Evolutionary conservation across 176 grass and related monocot species (phyloP).

Genomic region (Areca catechu): DNA sequence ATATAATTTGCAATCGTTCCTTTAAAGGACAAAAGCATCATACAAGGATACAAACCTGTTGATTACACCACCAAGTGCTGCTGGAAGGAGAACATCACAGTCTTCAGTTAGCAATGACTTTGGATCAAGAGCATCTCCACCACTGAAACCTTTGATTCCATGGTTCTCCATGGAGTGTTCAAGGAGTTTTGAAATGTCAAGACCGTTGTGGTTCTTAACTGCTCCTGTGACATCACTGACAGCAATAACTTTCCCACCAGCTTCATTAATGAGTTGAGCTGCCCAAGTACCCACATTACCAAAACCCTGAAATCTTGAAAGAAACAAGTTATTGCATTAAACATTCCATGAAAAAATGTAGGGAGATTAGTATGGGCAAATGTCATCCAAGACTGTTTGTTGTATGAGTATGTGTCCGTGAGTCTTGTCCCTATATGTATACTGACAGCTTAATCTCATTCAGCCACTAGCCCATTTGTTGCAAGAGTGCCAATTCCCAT

Average conservation of each 20-base stretch:
- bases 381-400: no score
- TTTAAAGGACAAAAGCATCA: no score
- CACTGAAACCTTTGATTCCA: conserved; percentile 64
- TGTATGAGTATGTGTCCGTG: no score
- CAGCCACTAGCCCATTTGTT: no score
- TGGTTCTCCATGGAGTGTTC: conserved; percentile 44
- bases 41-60: conserved; percentile 32
- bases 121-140: conserved; percentile 49
- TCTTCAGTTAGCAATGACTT: conserved; percentile 64
- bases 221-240: conserved; percentile 82
- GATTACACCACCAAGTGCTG: conserved; percentile 77
- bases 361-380: no score
- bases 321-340: neutral
- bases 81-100: conserved; percentile 75
- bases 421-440: no score
- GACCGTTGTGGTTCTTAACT: conserved; percentile 55
- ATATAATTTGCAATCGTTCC: no score
- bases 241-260: conserved; percentile 67
- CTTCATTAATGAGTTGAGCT: conserved; percentile 68
- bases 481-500: no score
- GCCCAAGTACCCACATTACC: conserved; percentile 95
- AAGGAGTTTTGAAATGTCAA: conserved; percentile 54
- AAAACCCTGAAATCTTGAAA: conserved; percentile 52
- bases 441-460: no score
- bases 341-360: no score